Conservation (phyloP, 495 filamentous ascomycete genomes). For the Aspergillus sparsus region DNA sequence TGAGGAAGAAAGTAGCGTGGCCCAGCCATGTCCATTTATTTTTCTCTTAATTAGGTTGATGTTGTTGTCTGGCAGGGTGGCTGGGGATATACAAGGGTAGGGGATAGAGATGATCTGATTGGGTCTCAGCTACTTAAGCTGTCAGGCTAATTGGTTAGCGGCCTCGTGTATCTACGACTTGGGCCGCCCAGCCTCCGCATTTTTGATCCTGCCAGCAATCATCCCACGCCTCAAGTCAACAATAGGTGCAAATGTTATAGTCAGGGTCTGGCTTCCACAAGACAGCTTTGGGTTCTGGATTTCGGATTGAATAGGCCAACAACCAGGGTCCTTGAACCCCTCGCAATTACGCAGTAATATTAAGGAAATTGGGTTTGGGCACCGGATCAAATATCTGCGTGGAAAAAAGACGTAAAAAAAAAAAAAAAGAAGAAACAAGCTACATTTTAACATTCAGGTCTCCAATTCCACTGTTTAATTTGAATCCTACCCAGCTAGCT, state of each 20-base stretch:
- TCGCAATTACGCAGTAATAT: no score
- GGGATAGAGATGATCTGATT: slow-evolving; percentile 15
- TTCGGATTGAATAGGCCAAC: neutral
- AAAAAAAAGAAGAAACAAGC: no score
- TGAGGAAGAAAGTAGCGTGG: slow-evolving; percentile 4
- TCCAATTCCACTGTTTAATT: no score
- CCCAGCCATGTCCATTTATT: slow-evolving; percentile 32
- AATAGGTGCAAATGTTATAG: neutral
- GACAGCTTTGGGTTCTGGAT: neutral
- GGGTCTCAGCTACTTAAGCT: slow-evolving; percentile 23
- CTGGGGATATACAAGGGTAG: neutral
- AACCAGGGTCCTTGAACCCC: neutral
- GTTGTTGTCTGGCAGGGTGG: slow-evolving; percentile 25
- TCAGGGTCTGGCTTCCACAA: neutral
- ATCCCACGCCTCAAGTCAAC: neutral
- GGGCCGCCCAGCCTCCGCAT: slow-evolving; percentile 22
- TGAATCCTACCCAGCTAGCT: no score
- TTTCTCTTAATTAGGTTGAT: neutral
- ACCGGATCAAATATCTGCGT: no score
- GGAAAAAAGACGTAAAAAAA: no score
- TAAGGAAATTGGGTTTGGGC: no score
- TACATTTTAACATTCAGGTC: no score
- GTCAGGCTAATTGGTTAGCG: slow-evolving; percentile 19
- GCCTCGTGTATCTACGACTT: slow-evolving; percentile 13
- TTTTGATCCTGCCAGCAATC: neutral